Evolutionary conservation across 129 eudicot genomes (phyloP).

Genomic region (Escallonia rubra): DNA sequence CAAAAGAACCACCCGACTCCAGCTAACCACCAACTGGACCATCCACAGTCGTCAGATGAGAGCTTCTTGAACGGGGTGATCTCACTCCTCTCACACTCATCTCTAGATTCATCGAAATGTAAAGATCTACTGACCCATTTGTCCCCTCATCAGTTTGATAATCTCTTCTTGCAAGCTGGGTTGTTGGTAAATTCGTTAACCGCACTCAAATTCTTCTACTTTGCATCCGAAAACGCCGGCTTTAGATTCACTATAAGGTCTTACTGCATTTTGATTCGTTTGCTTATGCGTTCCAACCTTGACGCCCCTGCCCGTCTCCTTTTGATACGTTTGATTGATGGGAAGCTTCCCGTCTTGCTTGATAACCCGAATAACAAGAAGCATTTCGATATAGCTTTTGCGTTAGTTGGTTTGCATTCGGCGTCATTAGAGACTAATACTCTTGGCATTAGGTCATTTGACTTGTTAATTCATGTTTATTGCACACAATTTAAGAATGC

Average conservation of each 20-base stretch:
- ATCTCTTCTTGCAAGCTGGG: slow-evolving; percentile 38
- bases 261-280: slow-evolving; percentile 66
- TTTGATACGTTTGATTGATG: slow-evolving; percentile 58
- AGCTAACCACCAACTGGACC: slow-evolving; percentile 15
- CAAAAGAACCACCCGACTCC: slow-evolving; percentile 14
- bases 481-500: slow-evolving; percentile 43
- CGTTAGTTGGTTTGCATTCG: slow-evolving; percentile 26
- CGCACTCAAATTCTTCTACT: slow-evolving; percentile 52
- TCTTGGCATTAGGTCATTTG: slow-evolving; percentile 28
- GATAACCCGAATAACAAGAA: slow-evolving; percentile 21
- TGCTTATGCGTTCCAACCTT: slow-evolving; percentile 43
- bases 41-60: slow-evolving; percentile 18
- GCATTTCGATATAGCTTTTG: slow-evolving; percentile 52
- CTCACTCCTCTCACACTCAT: slow-evolving; percentile 52
- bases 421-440: slow-evolving; percentile 5
- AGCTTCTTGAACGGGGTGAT: slow-evolving; percentile 38
- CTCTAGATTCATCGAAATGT: slow-evolving; percentile 46
- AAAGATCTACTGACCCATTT: slow-evolving; percentile 45
- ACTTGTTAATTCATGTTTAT: slow-evolving; percentile 70
- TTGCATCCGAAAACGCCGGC: slow-evolving; percentile 31
- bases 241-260: slow-evolving; percentile 55
- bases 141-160: slow-evolving; percentile 55
- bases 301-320: slow-evolving; percentile 60
- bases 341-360: slow-evolving; percentile 41
- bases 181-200: slow-evolving; percentile 41